phyloP scores from a whole-genome alignment of 768 basidiomycete species.

The Kwoniella sp. region DNA sequence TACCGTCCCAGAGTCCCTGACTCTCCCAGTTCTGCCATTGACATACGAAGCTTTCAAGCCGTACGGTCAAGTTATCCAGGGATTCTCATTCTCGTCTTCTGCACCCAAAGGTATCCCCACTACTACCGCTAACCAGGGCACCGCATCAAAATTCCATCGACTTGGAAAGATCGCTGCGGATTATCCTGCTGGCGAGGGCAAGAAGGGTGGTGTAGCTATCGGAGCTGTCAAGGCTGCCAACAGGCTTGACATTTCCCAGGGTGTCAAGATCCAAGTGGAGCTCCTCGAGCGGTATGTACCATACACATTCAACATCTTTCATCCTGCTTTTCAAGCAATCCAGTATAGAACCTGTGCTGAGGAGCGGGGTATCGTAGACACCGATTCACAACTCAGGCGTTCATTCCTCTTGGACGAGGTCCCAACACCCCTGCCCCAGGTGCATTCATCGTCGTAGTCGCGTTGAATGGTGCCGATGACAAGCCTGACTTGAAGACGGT shows the following conservation, averaged over 20 bases:
- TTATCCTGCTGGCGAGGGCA: conserved; percentile 30
- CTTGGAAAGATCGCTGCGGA: conserved; percentile 65
- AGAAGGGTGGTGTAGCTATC: conserved; percentile 31
- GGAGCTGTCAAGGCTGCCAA: conserved; percentile 31
- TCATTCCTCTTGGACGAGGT: conserved; percentile 62
- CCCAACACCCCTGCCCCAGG: conserved; percentile 28
- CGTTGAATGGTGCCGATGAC: conserved; percentile 71
- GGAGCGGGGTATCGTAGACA: conserved; percentile 24
- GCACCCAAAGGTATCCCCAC: conserved; percentile 66
- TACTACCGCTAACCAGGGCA: conserved; percentile 86
- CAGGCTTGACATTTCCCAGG: conserved; percentile 25
- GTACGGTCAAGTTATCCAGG: conserved; percentile 90
- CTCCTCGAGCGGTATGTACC: conserved; percentile 38
- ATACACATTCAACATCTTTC: conserved; percentile 4
- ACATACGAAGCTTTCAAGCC: conserved; percentile 83
- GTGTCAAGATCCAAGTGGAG: conserved; percentile 36
- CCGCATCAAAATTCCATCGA: conserved; percentile 91
- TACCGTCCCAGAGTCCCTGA: conserved; percentile 57
- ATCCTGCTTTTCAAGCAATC: not conserved
- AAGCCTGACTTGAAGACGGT: conserved; percentile 73
- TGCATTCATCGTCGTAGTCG: conserved; percentile 83
- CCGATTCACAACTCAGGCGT: conserved; percentile 76
- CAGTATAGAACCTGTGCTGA: not conserved
- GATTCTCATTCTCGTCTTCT: conserved; percentile 68
- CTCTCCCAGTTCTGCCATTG: conserved; percentile 61